phyloP scores from a whole-genome alignment of 176 grass and related monocot genomes.

The Hordeum marinum region DNA sequence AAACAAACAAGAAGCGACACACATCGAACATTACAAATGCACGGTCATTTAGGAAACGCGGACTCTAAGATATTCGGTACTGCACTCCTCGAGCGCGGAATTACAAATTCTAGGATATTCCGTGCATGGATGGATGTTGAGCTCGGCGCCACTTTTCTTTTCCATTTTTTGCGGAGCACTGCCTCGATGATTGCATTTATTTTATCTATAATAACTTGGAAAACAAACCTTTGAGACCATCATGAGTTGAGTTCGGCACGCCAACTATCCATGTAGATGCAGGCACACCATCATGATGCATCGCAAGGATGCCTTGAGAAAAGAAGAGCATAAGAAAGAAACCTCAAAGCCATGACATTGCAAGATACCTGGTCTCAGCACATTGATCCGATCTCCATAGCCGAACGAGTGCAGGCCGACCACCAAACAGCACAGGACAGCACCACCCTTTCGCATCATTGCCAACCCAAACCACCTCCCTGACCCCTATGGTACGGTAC shows the following conservation, averaged over 20 bases:
- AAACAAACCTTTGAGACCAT: background rate
- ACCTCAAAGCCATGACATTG: background rate
- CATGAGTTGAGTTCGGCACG: background rate
- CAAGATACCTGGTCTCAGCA: background rate
- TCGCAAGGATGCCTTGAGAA: background rate
- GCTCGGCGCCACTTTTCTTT: background rate
- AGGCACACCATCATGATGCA: background rate
- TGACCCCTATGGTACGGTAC: background rate
- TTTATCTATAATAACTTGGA: background rate
- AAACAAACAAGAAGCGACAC: background rate
- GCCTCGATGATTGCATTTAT: background rate
- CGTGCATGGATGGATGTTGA: background rate
- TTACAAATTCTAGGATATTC: background rate
- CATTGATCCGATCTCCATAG: background rate
- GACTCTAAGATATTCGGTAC: background rate
- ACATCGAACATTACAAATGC: background rate
- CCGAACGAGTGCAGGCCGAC: constrained; percentile 1
- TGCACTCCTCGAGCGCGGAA: background rate
- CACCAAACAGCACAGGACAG: constrained; percentile 21
- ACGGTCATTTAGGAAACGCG: background rate
- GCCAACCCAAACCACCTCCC: constrained; percentile 23
- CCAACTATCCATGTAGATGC: background rate
- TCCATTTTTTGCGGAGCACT: too few species aligned
- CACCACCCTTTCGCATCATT: constrained; percentile 24
- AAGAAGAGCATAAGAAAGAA: background rate